Evolutionary conservation across 805 yeast genomes (phyloP), one percentile per base, ranked within the genome.

Genomic region (Ogataea saltuana): DNA sequence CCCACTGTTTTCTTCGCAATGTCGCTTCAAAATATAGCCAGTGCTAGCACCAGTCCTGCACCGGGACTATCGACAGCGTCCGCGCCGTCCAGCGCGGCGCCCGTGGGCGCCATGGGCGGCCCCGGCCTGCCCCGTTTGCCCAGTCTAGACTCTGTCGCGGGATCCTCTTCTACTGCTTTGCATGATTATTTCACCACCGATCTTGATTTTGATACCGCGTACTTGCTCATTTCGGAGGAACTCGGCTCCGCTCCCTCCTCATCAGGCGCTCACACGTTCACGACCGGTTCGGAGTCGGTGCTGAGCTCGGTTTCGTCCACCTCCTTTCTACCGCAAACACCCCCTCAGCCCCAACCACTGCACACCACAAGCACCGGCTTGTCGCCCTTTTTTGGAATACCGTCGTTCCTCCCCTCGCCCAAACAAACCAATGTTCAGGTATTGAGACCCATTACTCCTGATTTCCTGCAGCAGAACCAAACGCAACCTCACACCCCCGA

Each of bases 121-220:
- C 20, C 27, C 38, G 20, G 17, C n/a, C 25, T 34, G 28, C 38
- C 38, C 28, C 38, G 38, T 16, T 25, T 34, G 29, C 38, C 38
- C 22, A 34, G 30, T 34, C 38, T 34, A 3, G 38, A 33, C 20
- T 27, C 33, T 12, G 27, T 19, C 12, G n/a, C 33, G 10, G 39
- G 28, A 26, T 17, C 22, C n/a, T 37, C 41, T 4, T 29, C 41
- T 13, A 9, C 27, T n/a, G 31, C 25, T 2, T 20, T 33, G 18
- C 36, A 34, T 15, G 53, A 48, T 17, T 55, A 51, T 23, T 53
- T 55, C 32, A 46, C 59, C 1, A 22, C 61, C 5, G 63, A 61
- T 37, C 45, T 63, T 28, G 70, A 65, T 37, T 66, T 66, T 44
- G 69, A 66, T 32, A 65, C 69, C 1, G 69, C 69, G 3, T 63